Conservation (phyloP, 176 grass and related monocot species). For the Calamus simplicifolius region DNA sequence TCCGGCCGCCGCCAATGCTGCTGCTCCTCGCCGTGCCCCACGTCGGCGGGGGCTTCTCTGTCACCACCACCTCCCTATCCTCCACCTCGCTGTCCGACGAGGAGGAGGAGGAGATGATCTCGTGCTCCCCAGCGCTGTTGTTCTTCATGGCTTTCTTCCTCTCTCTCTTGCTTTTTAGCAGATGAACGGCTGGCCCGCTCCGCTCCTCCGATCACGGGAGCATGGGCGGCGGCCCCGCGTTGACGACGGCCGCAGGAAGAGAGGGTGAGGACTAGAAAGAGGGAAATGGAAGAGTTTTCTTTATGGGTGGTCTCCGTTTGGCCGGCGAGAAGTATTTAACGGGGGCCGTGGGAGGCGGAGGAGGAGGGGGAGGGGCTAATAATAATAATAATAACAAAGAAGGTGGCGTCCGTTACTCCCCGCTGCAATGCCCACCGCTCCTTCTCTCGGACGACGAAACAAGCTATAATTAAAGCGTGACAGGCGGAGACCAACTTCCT, state of each 20-base stretch:
- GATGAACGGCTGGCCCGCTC: too few relatives aligned
- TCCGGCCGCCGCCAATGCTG: background rate
- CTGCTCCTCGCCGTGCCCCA: background rate
- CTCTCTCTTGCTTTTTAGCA: background rate
- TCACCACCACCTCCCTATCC: background rate
- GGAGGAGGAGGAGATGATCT: background rate
- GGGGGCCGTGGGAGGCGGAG: background rate
- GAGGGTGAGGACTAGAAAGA: constrained; percentile 3
- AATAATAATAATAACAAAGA: background rate
- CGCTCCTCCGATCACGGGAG: too few relatives aligned
- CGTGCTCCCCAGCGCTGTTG: background rate
- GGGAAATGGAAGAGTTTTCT: background rate
- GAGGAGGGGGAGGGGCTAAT: background rate
- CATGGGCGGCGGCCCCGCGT: too few relatives aligned
- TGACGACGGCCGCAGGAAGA: background rate
- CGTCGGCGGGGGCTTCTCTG: background rate
- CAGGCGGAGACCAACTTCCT: too few relatives aligned
- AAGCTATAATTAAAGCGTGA: too few relatives aligned
- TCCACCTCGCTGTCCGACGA: background rate
- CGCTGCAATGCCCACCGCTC: constrained; percentile 13
- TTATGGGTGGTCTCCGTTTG: constrained; percentile 2
- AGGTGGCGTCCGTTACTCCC: background rate
- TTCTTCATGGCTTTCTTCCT: background rate
- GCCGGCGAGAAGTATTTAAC: background rate
- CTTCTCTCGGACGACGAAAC: background rate